Percentiles rank a stretch among this genome's conserved stretches.
Evolutionary conservation across 1,139 yeast genomes (phyloP).

Genomic region (Meyerozyma carpophila): DNA sequence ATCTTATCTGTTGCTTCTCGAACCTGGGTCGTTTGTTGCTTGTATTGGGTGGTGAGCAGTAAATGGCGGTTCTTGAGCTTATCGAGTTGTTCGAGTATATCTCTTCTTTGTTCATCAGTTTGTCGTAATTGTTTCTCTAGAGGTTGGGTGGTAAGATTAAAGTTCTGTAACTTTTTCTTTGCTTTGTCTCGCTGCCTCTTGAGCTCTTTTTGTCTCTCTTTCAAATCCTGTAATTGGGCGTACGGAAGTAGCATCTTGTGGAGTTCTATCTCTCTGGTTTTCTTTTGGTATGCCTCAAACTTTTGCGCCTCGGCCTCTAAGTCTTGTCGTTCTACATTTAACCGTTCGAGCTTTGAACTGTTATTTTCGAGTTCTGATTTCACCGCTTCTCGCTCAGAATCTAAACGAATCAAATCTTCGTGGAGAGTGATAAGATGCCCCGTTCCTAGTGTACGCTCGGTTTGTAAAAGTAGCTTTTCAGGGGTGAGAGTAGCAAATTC

Average conservation of each 20-base stretch:
- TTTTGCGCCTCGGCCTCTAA: constrained; percentile 36
- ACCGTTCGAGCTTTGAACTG: constrained; percentile 22
- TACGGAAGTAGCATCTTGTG: constrained; percentile 56
- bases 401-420: constrained; percentile 49
- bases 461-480: constrained; percentile 66
- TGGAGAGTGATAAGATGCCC: constrained; percentile 56
- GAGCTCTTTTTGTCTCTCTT: constrained; percentile 32
- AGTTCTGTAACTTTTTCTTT: constrained; percentile 24
- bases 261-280: constrained; percentile 38
- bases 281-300: constrained; percentile 34
- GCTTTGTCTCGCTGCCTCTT: constrained; percentile 40
- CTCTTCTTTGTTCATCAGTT: constrained; percentile 1
- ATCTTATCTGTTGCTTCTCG: constrained; percentile 11
- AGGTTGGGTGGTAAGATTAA: constrained; percentile 28
- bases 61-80: background rate
- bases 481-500: constrained; percentile 84
- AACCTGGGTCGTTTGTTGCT: background rate
- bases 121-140: constrained; percentile 14
- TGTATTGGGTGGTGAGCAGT: background rate
- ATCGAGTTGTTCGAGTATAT: background rate
- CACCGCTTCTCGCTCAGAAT: constrained; percentile 30
- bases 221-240: constrained; percentile 53
- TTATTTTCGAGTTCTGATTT: constrained; percentile 22
- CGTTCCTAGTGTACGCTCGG: constrained; percentile 76
- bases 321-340: constrained; percentile 25